These are phyloP conservation scores for Quercus tomentella DNA, from an alignment of 331 rosid genomes.

Conservation along the genomic window DNA sequence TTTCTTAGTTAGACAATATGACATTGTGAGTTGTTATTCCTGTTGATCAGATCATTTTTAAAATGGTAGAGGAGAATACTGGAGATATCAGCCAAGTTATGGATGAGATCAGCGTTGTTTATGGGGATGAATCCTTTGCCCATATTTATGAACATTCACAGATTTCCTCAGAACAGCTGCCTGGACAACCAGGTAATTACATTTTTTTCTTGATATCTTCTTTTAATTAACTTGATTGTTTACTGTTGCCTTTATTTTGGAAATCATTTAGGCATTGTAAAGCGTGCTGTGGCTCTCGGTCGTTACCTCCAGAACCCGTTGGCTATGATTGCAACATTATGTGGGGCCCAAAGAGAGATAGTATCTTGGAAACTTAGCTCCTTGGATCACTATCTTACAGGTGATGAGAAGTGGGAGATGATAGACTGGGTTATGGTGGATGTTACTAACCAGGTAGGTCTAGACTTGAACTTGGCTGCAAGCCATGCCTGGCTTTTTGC, in stretches of 20 bases:
- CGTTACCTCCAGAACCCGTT: slow-evolving; percentile 45
- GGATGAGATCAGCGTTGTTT: slow-evolving; percentile 27
- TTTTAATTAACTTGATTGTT: not conserved
- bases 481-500: slow-evolving; percentile 42
- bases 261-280: slow-evolving; percentile 35
- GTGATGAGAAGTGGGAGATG: slow-evolving; percentile 40
- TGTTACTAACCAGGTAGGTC: slow-evolving; percentile 44
- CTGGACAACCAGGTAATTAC: slow-evolving; percentile 31
- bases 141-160: slow-evolving; percentile 40
- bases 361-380: slow-evolving; percentile 37
- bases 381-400: slow-evolving; percentile 27
- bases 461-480: slow-evolving; percentile 38
- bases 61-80: slow-evolving; percentile 25
- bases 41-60: slow-evolving; percentile 34
- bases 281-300: slow-evolving; percentile 52
- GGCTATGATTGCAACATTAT: slow-evolving; percentile 51
- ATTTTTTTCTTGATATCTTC: not conserved
- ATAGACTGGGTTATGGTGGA: slow-evolving; percentile 48
- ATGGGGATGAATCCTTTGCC: slow-evolving; percentile 39
- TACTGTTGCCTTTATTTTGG: not conserved
- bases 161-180: slow-evolving; percentile 35
- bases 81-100: slow-evolving; percentile 18
- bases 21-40: slow-evolving; percentile 1
- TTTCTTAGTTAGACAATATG: not conserved
- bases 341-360: slow-evolving; percentile 35